Evolutionary conservation across 768 basidiomycete species (phyloP).

Genomic region (Serpula lacrymans): DNA sequence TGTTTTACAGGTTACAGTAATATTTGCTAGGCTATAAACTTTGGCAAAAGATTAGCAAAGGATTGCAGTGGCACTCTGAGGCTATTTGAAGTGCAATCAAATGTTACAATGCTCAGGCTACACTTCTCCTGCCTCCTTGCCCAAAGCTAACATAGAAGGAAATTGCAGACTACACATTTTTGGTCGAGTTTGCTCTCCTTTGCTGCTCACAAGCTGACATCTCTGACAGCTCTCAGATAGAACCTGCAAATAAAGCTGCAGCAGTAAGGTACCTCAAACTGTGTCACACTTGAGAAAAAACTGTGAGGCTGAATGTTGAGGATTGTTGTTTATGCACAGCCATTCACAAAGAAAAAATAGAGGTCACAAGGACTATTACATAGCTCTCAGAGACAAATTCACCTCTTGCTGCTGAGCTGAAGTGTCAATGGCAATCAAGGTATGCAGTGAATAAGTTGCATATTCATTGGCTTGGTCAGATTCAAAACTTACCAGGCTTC

Average conservation of each 20-base stretch:
- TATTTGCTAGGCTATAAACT: slow-evolving; percentile 34
- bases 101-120: slow-evolving; percentile 24
- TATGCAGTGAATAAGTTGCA: no score
- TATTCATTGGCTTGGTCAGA: no score
- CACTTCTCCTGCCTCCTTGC: slow-evolving; percentile 14
- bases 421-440: no score
- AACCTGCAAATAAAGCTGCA: slow-evolving; percentile 14
- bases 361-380: not conserved
- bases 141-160: slow-evolving; percentile 14
- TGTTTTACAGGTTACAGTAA: no score
- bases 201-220: slow-evolving; percentile 18
- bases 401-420: no score
- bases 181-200: slow-evolving; percentile 16
- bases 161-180: slow-evolving; percentile 11
- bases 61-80: slow-evolving; percentile 17
- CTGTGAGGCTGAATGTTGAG: slow-evolving; percentile 22
- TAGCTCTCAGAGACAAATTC: no score
- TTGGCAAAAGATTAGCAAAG: slow-evolving; percentile 28
- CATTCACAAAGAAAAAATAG: slow-evolving; percentile 17
- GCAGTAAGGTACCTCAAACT: slow-evolving; percentile 22
- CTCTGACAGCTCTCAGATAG: slow-evolving; percentile 15
- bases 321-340: slow-evolving; percentile 13
- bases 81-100: slow-evolving; percentile 24
- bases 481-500: no score
- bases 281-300: slow-evolving; percentile 21